A percentile compares a stretch with the other conserved stretches of the same genome.
These are phyloP conservation scores for Ustilago esculenta DNA, from an alignment of 1,284 basidiomycete species.

Conservation along the genomic window DNA sequence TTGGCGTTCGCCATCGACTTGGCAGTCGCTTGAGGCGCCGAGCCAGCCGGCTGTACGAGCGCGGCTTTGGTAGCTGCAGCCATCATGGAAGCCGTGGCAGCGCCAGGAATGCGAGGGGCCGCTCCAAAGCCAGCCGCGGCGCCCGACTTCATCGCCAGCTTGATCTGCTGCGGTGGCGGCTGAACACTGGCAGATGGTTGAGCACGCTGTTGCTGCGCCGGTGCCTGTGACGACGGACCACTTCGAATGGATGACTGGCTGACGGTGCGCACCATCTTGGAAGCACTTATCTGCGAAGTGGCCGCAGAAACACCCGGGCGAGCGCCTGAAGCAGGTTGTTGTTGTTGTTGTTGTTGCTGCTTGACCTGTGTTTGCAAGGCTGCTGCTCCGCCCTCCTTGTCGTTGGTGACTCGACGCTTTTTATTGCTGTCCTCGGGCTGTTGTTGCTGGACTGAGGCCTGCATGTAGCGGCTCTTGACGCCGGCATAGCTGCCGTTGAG, in stretches of 20 bases:
- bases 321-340: conserved; percentile 8
- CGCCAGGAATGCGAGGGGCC: conserved; percentile 36
- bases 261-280: conserved; percentile 39
- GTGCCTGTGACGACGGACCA: conserved; percentile 13
- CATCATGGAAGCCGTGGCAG: conserved; percentile 33
- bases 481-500: conserved; percentile 45
- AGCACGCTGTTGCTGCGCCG: conserved; percentile 19
- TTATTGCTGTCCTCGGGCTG: conserved; percentile 37
- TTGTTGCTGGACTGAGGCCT: conserved; percentile 20
- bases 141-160: conserved; percentile 37
- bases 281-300: conserved; percentile 31
- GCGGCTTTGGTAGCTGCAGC: conserved; percentile 9
- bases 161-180: conserved; percentile 40
- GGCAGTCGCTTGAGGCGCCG: conserved; percentile 9
- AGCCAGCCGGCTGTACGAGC: not conserved
- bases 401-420: conserved; percentile 47
- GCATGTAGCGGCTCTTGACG: conserved; percentile 52
- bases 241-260: conserved; percentile 43
- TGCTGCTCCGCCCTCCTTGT: conserved; percentile 25
- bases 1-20: conserved; percentile 43
- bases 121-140: conserved; percentile 34
- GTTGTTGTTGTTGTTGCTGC: conserved; percentile 14
- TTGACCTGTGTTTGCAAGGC: conserved; percentile 7
- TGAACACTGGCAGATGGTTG: conserved; percentile 17
- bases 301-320: conserved; percentile 31